Percentiles rank a stretch among this genome's conserved stretches.
These are phyloP conservation scores for Pseudomassariella vexata DNA, from an alignment of 2,329 filamentous ascomycete genomes.

Conservation along the genomic window DNA sequence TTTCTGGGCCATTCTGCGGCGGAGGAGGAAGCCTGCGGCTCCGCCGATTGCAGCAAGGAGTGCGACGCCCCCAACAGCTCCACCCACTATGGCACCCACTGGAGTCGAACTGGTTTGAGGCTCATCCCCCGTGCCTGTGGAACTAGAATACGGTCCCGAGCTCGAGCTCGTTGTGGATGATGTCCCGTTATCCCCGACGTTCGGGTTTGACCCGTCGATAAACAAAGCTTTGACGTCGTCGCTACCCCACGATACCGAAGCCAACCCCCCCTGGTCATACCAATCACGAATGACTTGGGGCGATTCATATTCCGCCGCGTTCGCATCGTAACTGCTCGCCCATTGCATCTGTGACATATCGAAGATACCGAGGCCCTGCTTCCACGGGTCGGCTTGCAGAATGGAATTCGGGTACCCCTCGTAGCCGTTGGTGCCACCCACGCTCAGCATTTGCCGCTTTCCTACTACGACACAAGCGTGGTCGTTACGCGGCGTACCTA, in stretches of 20 bases:
- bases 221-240: constrained; percentile 19
- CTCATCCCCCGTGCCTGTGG: not conserved
- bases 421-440: constrained; percentile 27
- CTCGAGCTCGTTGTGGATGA: not conserved
- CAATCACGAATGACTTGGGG: constrained; percentile 24
- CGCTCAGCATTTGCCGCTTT: constrained; percentile 31
- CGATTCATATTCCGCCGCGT: constrained; percentile 26
- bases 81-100: constrained; percentile 16
- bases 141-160: not conserved
- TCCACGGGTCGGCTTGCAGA: constrained; percentile 26
- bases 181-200: constrained; percentile 7
- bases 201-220: constrained; percentile 10
- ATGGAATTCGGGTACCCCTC: constrained; percentile 14
- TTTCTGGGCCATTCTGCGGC: too few species aligned
- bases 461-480: constrained; percentile 30
- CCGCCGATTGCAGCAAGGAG: constrained; percentile 7
- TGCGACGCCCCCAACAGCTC: constrained; percentile 17
- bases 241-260: constrained; percentile 19
- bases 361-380: constrained; percentile 31
- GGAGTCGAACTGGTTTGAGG: constrained; percentile 3
- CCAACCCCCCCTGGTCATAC: constrained; percentile 24
- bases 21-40: too few species aligned
- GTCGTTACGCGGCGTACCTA: constrained; percentile 19
- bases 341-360: constrained; percentile 31
- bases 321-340: constrained; percentile 26